Evolutionary conservation across 2,329 filamentous ascomycete genomes (phyloP), one percentile per base, ranked within the genome.

Genomic region (Diplocarpon rosae): DNA sequence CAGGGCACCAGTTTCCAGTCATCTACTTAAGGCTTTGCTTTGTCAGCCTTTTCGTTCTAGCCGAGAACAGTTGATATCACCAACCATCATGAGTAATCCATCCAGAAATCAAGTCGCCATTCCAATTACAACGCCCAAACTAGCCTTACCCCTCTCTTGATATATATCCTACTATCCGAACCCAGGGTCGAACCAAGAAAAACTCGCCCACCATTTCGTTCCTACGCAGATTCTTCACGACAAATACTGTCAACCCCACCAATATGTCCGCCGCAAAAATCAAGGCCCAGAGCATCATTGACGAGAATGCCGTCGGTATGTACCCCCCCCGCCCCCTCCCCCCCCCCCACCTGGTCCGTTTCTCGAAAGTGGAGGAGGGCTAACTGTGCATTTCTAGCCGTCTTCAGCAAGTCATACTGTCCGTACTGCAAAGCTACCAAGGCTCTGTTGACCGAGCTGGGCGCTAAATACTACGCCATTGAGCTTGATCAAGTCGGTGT

Each of bases 341-440:
- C 9, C 20, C 35, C 16, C 39, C 27, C 10, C 13, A 9, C 17
- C 14, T 28, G 5, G 30, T 30, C 24, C 24, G 15, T 13, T 3
- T 31, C 11, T 28, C 9, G 29, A 2, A 27, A 3, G 10, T 31
- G 31, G 16, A 30, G 15, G 3, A 14, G 24, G 37, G 36, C 46
- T 53, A 51, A 52, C 27, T 37, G 28, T 28, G 12, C 28, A 15
- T 28, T 33, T 15, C 14, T 33, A 85, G 85, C 92, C 59, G 85
- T 98, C 64, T 98, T 98, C 76, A 89, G 83, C 68, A 98, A 98
- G 73, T 86, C 83, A 13, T 95, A 87, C 71, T 98, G 92, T 76
- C 88, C 89, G 11, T 93, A 94, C 76, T 96, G 90, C 75, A 73
- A 69, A 47, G 72, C 80, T 48, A 79, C 83, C 56, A 96, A 96